Conservation (phyloP, 2,329 filamentous ascomycete genomes). For the Fusarium torreyae region DNA sequence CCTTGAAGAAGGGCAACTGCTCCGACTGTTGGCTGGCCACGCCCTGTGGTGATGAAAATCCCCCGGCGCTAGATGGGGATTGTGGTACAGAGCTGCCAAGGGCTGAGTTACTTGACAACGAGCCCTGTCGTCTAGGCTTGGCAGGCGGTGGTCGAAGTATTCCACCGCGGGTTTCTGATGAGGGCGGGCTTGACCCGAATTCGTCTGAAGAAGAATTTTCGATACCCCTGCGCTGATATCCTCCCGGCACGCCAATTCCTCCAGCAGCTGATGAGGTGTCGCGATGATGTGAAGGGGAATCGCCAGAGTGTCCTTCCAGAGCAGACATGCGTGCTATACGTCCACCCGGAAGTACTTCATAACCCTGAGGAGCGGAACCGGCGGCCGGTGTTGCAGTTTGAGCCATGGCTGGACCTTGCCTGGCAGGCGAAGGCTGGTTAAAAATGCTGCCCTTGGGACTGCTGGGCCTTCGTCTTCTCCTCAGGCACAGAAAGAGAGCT, state of each 20-base stretch:
- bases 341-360: constrained; percentile 85
- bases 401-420: constrained; percentile 62
- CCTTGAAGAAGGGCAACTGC: constrained; percentile 96
- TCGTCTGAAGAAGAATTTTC: constrained; percentile 80
- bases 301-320: constrained; percentile 80
- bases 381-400: constrained; percentile 49
- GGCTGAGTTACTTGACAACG: constrained; percentile 86
- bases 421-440: constrained; percentile 88
- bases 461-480: constrained; percentile 65
- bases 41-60: constrained; percentile 87
- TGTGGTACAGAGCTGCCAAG: constrained; percentile 79
- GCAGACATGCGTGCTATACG: constrained; percentile 97
- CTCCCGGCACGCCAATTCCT: constrained; percentile 61
- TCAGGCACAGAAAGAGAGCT: constrained; percentile 78
- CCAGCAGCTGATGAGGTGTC: constrained; percentile 58
- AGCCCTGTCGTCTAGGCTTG: constrained; percentile 82
- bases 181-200: constrained; percentile 76
- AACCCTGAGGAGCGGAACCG: constrained; percentile 64
- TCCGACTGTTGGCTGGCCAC: constrained; percentile 92
- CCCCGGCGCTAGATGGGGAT: constrained; percentile 80
- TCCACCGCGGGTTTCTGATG: constrained; percentile 72
- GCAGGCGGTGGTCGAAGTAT: constrained; percentile 72
- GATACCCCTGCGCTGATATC: constrained; percentile 64
- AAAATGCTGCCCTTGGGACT: constrained; percentile 82
- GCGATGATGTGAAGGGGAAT: constrained; percentile 70